phyloP scores from a whole-genome alignment of 2,329 filamentous ascomycete genomes.

The Chaetomiaceae sp. region DNA sequence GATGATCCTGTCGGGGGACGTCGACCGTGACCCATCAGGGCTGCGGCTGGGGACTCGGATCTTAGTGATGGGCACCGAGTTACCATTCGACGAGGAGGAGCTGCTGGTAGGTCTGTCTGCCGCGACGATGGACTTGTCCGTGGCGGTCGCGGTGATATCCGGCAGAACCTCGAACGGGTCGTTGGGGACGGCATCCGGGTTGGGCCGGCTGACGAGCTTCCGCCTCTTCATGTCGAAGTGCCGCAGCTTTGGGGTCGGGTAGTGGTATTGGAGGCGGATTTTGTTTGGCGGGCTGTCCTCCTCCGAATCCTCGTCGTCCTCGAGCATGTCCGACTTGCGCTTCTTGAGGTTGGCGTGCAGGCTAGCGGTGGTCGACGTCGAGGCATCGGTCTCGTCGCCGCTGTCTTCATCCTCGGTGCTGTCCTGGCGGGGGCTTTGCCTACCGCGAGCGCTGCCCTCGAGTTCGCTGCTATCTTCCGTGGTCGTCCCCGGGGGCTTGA shows the following conservation, averaged over 20 bases:
- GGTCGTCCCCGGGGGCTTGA: neutral
- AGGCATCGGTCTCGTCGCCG: constrained; percentile 22
- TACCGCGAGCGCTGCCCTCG: neutral
- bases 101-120: neutral
- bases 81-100: constrained; percentile 1
- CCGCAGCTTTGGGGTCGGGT: constrained; percentile 5
- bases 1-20: constrained; percentile 18
- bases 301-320: neutral
- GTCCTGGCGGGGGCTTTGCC: neutral
- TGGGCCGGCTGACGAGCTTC: constrained; percentile 9
- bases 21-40: constrained; percentile 9
- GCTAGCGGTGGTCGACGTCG: constrained; percentile 22
- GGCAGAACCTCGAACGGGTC: neutral
- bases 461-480: neutral
- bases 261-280: constrained; percentile 19
- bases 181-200: constrained; percentile 6
- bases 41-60: constrained; percentile 18
- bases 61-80: constrained; percentile 20
- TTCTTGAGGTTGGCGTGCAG: constrained; percentile 19
- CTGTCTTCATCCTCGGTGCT: constrained; percentile 8
- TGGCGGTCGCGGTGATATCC: neutral
- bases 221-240: constrained; percentile 15
- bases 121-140: neutral
- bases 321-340: constrained; percentile 18
- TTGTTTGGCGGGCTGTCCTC: constrained; percentile 15